Evolutionary conservation across 805 yeast species (phyloP).

Genomic region (Yarrowia sp.): DNA sequence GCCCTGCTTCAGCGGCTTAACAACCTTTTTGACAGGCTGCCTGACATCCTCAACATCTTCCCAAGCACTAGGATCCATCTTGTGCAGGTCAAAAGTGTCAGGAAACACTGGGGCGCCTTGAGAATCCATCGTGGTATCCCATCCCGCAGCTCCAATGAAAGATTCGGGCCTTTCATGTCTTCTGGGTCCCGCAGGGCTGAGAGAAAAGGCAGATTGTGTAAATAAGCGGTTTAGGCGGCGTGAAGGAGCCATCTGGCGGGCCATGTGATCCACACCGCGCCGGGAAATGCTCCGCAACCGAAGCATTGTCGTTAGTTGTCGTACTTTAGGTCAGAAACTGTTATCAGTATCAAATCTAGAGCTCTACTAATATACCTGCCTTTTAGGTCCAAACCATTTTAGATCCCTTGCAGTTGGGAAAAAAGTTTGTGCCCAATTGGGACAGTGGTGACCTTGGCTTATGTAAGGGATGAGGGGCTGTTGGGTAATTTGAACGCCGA

Average conservation of each 20-base stretch:
- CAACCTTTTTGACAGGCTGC: neutral
- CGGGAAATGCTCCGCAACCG: neutral
- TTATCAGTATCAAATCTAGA: neutral
- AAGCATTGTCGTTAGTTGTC: neutral
- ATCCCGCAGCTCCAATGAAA: neutral
- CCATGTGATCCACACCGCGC: neutral
- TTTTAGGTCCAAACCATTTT: neutral
- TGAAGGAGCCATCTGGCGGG: neutral
- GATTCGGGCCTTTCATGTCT: neutral
- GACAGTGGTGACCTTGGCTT: neutral
- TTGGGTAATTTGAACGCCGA: neutral
- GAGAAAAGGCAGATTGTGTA: neutral
- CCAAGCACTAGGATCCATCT: neutral
- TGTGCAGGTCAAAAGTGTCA: neutral
- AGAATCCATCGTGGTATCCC: neutral
- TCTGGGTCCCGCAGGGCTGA: too few species aligned
- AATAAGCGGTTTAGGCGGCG: neutral
- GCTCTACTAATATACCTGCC: neutral
- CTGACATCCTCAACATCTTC: constrained; percentile 11
- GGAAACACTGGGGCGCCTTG: neutral
- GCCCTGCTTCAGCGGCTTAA: neutral
- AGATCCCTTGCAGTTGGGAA: neutral
- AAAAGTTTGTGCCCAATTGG: neutral
- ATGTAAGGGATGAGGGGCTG: neutral
- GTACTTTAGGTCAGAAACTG: neutral